Evolutionary conservation across 805 yeast genomes (phyloP), one percentile per base, ranked within the genome.

Genomic region (Candida suzukii): DNA sequence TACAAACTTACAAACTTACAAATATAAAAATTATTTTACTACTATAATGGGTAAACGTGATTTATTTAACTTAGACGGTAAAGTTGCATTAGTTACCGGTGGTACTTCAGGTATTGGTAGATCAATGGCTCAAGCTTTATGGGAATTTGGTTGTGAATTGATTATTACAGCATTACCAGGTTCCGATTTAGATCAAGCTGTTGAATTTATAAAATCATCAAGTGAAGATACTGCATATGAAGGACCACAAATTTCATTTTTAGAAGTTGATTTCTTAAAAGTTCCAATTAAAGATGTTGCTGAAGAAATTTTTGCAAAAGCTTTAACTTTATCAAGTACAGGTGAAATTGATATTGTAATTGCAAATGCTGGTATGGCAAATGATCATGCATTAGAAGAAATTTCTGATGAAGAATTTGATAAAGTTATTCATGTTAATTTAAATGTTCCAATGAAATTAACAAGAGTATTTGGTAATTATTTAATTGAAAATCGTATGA

Each of bases 71-170:
- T 53, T 65, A 10, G 48, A 58, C 38, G 71, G 70, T 10, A 64
- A 67, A 46, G 66, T 60, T 10, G 72, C 68, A 5, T 42, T 68
- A 9, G 57, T 72, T 30, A 68, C 79, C 16, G 81, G 81, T 8
- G 78, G 73, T 28, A 70, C 78, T 31, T 66, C 72, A 19, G 81
- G 81, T 5, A 75, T 75, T 46, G 81, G 81, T 9, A 66, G 64
- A 26, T 68, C 71, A 33, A 71, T 74, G 52, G 78, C 77, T 18
- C 50, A 59, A 31, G 80, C 73, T 16, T 52, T 75, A 24, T 77
- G 75, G 9, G 68, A 67, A 44, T 76, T 76, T 11, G 75, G 75
- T 9, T 65, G 73, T n/a, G 56, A 46, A 17, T 47, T 68, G 48
- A 61, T 58, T 19, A 46, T 71, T 27, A 60, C 67, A 10, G 67